These are phyloP conservation scores for Capsicum rhomboideum DNA, from an alignment of 257 asterid genomes.

Conservation along the genomic window DNA sequence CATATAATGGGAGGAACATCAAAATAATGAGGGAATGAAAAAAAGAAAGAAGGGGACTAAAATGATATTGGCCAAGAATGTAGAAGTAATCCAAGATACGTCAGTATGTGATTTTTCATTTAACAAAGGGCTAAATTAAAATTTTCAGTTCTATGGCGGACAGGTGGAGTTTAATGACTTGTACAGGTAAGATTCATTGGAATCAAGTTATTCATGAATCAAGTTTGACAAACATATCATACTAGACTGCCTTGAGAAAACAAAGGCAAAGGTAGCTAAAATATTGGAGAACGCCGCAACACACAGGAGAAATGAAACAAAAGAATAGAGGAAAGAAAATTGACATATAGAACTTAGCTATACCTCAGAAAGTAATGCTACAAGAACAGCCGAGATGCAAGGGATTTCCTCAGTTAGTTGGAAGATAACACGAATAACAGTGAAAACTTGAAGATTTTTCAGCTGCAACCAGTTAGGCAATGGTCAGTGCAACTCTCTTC, in stretches of 20 bases:
- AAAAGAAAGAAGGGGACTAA: not conserved
- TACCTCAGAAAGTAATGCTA: constrained; percentile 98
- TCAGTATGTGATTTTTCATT: not conserved
- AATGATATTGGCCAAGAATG: not conserved
- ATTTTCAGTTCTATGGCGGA: not conserved
- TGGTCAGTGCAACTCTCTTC: constrained; percentile 1
- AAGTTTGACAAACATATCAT: not conserved
- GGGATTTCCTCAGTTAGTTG: constrained; percentile 97
- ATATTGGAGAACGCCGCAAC: not conserved
- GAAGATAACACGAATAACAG: constrained; percentile 91
- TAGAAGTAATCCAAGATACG: not conserved
- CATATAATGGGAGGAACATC: not conserved
- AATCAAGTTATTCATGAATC: not conserved
- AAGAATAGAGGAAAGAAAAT: not conserved
- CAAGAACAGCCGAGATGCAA: constrained; percentile 97
- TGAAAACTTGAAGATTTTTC: constrained; percentile 96
- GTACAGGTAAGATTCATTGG: not conserved
- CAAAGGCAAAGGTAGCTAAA: not conserved
- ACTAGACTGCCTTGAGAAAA: not conserved
- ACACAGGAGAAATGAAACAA: not conserved
- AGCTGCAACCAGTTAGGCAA: constrained; percentile 43
- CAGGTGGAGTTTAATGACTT: not conserved
- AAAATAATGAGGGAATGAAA: not conserved
- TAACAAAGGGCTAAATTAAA: not conserved
- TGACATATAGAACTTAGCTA: not conserved